Conservation (phyloP, 1,139 yeast species). For the Taiozyma sp. region DNA sequence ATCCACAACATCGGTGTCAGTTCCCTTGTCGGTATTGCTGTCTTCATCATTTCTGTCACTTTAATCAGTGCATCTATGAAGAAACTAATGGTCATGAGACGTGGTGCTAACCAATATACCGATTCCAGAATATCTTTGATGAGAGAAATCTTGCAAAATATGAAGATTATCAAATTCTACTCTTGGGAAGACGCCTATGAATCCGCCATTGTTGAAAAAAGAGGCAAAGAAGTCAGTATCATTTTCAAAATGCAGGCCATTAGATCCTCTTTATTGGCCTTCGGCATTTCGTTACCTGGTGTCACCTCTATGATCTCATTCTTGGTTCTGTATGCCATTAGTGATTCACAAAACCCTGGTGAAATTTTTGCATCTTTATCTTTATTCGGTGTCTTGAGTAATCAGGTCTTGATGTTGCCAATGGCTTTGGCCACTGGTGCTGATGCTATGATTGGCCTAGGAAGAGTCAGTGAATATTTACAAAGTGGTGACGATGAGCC, state of each 20-base stretch:
- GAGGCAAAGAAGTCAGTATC: slow-evolving; percentile 41
- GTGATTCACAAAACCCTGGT: slow-evolving; percentile 52
- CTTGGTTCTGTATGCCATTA: slow-evolving; percentile 55
- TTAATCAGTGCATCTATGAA: slow-evolving; percentile 32
- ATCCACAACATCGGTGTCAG: slow-evolving; percentile 68
- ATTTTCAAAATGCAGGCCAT: slow-evolving; percentile 46
- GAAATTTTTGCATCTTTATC: slow-evolving; percentile 76
- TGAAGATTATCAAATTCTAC: slow-evolving; percentile 49
- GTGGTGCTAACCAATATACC: slow-evolving; percentile 40
- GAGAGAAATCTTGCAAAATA: slow-evolving; percentile 45
- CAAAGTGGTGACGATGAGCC: slow-evolving; percentile 30
- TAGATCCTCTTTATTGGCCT: slow-evolving; percentile 55
- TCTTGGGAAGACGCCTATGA: slow-evolving; percentile 60
- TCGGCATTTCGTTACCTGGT: slow-evolving; percentile 55
- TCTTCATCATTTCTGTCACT: slow-evolving; percentile 34
- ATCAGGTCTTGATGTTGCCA: slow-evolving; percentile 69
- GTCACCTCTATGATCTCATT: slow-evolving; percentile 71
- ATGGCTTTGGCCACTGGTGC: slow-evolving; percentile 51
- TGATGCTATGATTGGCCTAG: slow-evolving; percentile 63
- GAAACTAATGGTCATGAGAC: slow-evolving; percentile 38
- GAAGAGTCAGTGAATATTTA: slow-evolving; percentile 52
- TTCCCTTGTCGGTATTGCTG: slow-evolving; percentile 62
- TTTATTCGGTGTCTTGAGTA: slow-evolving; percentile 61
- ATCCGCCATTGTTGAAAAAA: slow-evolving; percentile 35
- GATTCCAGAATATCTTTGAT: slow-evolving; percentile 44